phyloP scores from a whole-genome alignment of 2,329 filamentous ascomycete species.

The Beauveria sp. region DNA sequence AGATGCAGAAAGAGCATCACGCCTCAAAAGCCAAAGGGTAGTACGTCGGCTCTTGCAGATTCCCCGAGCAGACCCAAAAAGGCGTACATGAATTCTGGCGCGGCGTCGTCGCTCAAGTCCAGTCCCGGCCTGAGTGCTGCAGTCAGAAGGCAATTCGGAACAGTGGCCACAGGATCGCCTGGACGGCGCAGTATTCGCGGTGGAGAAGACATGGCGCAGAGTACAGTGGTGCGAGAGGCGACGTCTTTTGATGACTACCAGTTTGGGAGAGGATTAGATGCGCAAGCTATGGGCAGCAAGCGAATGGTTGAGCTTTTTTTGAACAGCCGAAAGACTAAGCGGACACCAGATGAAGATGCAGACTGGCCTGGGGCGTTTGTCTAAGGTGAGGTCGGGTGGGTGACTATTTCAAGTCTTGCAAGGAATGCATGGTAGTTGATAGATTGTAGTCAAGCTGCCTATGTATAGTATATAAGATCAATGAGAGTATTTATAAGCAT shows the following conservation, averaged over 20 bases:
- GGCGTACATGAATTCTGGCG: constrained; percentile 15
- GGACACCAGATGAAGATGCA: neutral
- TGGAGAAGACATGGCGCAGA: neutral
- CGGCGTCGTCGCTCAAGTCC: constrained; percentile 21
- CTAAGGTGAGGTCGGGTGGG: constrained; percentile 11
- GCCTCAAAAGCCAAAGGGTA: constrained; percentile 4
- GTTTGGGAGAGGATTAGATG: constrained; percentile 18
- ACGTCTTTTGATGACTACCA: constrained; percentile 9
- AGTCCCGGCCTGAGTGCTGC: constrained; percentile 20
- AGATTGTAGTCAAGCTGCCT: constrained; percentile 5
- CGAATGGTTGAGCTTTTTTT: constrained; percentile 49
- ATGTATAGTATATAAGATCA: constrained; percentile 4
- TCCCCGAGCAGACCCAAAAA: neutral
- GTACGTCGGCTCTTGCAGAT: constrained; percentile 11
- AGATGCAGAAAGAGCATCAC: neutral
- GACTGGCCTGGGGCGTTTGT: constrained; percentile 20
- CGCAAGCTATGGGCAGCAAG: constrained; percentile 36
- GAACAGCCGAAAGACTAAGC: constrained; percentile 36
- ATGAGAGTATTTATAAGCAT: constrained; percentile 7
- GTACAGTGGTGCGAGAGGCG: constrained; percentile 5
- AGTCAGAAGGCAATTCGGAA: constrained; percentile 14
- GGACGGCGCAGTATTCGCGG: constrained; percentile 4
- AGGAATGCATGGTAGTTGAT: constrained; percentile 3
- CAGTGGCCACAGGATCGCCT: constrained; percentile 6
- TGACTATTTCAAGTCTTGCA: neutral